Base-by-base conservation (phyloP, 805 yeast species). In the Hanseniaspora meyeri region DNA sequence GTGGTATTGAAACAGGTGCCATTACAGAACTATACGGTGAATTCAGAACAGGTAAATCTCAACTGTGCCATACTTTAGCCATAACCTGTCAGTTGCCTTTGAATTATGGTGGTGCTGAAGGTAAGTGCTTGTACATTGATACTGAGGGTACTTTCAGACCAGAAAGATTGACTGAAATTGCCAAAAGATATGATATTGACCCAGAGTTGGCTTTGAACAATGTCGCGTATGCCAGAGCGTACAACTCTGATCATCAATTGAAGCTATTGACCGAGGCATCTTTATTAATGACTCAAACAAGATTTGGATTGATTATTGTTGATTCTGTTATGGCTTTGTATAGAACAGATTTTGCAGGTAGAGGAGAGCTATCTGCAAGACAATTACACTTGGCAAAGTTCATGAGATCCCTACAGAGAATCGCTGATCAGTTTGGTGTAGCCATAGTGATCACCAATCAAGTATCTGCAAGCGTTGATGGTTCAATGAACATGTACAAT, bases 31-130 rank as follows among this genome's bases (percentile, higher is more conserved):
- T 91, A 9, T 93, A 87, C 73, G 98, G 98, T 39, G 98, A 93
- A 70, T 93, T 90, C 68, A 81, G 97, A 73, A 93, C 98, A 1
- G 98, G 98, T 48, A 93, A 93, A 68, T 88, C 97, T 4, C 98
- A 93, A 73, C 72, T 93, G 49, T 93, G 98, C 70, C 98, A 93
- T 68, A 93, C 97, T 1, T 75, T 93, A 57, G 96, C 97, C 0
- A 96, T 93, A 7, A 91, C 97, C 1, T 91, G 97, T 68, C 98
- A 91, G 70, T 74, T 93, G 57, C 97, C 97, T 4, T 80, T 91
- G 51, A 97, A 90, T 66, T 84, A 86, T 85, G 97, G 97, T 43
- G 98, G 98, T 59, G 98, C 96, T 52, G 98, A 93, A 72, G 98
- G 98, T 37, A 89, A 93, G 70, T 91, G 97, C 69, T 74, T 93